Base-by-base conservation (phyloP, 2,329 filamentous ascomycete genomes). In the Coniochaeta ligniaria region DNA sequence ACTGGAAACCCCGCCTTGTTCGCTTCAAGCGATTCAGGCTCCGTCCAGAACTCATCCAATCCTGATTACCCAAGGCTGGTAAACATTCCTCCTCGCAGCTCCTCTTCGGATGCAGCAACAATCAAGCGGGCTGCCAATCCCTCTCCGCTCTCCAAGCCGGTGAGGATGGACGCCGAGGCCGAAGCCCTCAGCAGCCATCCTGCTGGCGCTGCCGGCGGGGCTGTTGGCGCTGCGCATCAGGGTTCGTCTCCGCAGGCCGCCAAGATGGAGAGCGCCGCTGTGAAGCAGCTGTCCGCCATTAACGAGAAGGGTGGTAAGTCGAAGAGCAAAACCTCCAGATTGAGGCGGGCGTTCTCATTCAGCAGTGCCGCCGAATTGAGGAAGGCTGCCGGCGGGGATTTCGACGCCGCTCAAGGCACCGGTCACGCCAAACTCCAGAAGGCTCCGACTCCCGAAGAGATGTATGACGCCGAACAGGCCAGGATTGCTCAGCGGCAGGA, bases 271-370 rank as follows among this genome's bases (percentile, higher is more conserved):
- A 93, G 90, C 66, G 86, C 90, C 55, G 94, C 94, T 22, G 88
- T 90, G 16, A 88, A 92, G 73, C 92, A 96, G 61, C 83, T 98
- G 43, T 87, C 90, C 54, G 92, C 93, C n/a, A 81, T 98, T 60
- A 94, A 88, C 63, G 90, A 94, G 66, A 94, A 90, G 71, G 91
- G 91, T 59, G 79, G 80, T 31, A 90, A 85, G 71, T 83, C 87
- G 65, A 92, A 92, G 71, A 92, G 88, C 76, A 97, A 97, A 76
- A 91, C 89, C 2, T 93, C 90, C 20, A 83, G 93, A 66, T 80
- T 99, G 62, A 86, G 95, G 60, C 85, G 95, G 67, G 95, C 95
- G 0, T 96, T 99, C 69, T 99, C 95, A 0, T 99, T 99, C 75
- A 93, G 95, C 57, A 98, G 94, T 72, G 91, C 93, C 47, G 91